These are phyloP conservation scores for Tolypocladium guangdongense DNA, from an alignment of 2,329 filamentous ascomycete genomes.

Conservation along the genomic window DNA sequence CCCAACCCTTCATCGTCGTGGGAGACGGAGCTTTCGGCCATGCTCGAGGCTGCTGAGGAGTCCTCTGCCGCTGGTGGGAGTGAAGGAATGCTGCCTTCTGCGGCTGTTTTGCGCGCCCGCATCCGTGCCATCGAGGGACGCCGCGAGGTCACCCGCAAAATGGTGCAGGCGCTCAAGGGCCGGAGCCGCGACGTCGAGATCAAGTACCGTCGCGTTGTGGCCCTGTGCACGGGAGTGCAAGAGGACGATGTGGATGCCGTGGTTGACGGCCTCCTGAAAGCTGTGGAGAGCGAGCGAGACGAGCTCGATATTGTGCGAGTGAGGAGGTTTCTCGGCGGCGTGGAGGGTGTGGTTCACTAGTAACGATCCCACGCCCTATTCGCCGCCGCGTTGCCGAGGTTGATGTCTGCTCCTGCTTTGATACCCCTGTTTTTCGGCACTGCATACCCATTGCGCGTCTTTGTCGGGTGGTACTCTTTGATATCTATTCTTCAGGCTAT, in stretches of 20 bases:
- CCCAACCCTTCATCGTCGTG: conserved; percentile 37
- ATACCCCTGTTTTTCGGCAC: not conserved
- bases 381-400: not conserved
- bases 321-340: conserved; percentile 66
- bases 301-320: conserved; percentile 69
- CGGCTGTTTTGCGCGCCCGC: conserved; percentile 52
- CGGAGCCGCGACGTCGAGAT: conserved; percentile 75
- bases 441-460: not conserved
- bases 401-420: not conserved
- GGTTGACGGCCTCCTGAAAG: conserved; percentile 68
- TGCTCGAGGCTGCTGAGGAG: conserved; percentile 33
- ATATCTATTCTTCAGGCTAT: not conserved
- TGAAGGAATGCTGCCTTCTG: conserved; percentile 42
- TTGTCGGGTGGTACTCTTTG: not conserved
- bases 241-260: conserved; percentile 72
- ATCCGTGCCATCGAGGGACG: conserved; percentile 60
- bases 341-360: conserved; percentile 51
- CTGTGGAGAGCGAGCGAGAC: conserved; percentile 76
- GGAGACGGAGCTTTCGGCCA: conserved; percentile 42
- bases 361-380: conserved; percentile 3
- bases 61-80: conserved; percentile 14
- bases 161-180: conserved; percentile 61
- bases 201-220: conserved; percentile 81
- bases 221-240: conserved; percentile 70
- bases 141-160: conserved; percentile 54